Conservation (phyloP, 108 stramenopile species). For the Epipyxis sp. region DNA sequence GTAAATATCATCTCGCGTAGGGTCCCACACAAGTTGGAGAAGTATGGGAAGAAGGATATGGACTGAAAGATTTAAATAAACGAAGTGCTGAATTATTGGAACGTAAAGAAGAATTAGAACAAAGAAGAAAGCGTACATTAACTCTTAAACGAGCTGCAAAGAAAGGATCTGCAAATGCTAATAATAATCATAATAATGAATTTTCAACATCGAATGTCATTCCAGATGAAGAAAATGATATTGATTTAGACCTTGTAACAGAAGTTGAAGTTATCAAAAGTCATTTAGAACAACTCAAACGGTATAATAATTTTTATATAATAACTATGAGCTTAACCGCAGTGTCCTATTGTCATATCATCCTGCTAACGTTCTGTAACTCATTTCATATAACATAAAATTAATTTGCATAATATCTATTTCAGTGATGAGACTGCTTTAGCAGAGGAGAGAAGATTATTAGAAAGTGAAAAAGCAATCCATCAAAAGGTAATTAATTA, state of each 20-base stretch:
- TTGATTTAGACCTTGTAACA: constrained; percentile 17
- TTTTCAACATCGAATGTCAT: not conserved
- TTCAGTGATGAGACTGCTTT: constrained; percentile 28
- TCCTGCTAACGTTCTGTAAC: too few relatives aligned
- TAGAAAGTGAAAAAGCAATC: constrained; percentile 40
- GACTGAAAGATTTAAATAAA: not conserved
- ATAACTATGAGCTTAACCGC: too few relatives aligned
- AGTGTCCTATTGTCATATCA: too few relatives aligned
- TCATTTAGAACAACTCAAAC: constrained; percentile 22
- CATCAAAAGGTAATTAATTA: constrained; percentile 41
- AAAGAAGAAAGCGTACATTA: not conserved
- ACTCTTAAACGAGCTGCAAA: not conserved
- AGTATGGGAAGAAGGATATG: constrained; percentile 40
- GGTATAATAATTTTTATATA: too few relatives aligned
- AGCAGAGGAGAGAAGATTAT: constrained; percentile 37
- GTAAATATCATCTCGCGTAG: not conserved
- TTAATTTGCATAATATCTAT: too few relatives aligned
- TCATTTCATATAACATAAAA: too few relatives aligned
- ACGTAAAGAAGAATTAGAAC: constrained; percentile 29
- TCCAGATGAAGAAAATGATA: not conserved
- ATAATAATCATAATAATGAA: not conserved
- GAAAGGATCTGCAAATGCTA: not conserved
- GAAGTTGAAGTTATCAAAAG: not conserved
- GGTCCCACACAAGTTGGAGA: constrained; percentile 7
- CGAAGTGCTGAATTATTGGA: not conserved